Conservation (phyloP, 805 yeast genomes). For the Kazachstania psychrophila region DNA sequence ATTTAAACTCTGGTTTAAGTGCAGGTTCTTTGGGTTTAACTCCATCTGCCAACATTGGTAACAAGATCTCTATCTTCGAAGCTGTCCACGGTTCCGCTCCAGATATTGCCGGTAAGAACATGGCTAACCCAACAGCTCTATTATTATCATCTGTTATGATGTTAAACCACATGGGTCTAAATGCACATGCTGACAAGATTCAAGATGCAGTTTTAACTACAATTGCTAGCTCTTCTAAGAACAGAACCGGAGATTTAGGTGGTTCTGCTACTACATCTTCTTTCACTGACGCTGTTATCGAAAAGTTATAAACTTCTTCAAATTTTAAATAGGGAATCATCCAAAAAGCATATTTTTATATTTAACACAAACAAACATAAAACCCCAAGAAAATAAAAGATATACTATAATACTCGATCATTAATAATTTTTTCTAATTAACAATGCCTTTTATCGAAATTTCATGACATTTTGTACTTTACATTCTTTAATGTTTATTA, state of each 20-base stretch:
- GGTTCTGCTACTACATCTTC: conserved; percentile 84
- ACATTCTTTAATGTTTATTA: too few relatives aligned
- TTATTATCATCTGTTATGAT: conserved; percentile 95
- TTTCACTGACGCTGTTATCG: conserved; percentile 87
- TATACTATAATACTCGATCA: too few relatives aligned
- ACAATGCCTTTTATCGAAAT: background rate
- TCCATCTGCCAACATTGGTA: conserved; percentile 99
- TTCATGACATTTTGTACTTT: background rate
- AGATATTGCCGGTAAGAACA: conserved; percentile 97
- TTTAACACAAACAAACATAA: too few relatives aligned
- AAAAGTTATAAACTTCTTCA: conserved; percentile 33
- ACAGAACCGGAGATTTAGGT: conserved; percentile 88
- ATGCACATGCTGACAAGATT: conserved; percentile 70
- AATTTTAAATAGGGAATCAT: too few relatives aligned
- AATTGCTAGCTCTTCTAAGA: conserved; percentile 90
- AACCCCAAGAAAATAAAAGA: too few relatives aligned
- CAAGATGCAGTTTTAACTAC: conserved; percentile 79
- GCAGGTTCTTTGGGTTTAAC: conserved; percentile 98
- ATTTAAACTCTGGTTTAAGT: conserved; percentile 83
- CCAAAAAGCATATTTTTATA: too few relatives aligned
- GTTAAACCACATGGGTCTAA: conserved; percentile 96
- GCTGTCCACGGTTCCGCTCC: conserved; percentile 99
- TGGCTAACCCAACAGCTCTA: conserved; percentile 98
- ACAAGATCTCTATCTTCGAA: conserved; percentile 94
- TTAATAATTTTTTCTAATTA: too few relatives aligned